These are phyloP conservation scores for Cryptosporidium viatorum DNA, from an alignment of 169 alveolate species.

Conservation along the genomic window DNA sequence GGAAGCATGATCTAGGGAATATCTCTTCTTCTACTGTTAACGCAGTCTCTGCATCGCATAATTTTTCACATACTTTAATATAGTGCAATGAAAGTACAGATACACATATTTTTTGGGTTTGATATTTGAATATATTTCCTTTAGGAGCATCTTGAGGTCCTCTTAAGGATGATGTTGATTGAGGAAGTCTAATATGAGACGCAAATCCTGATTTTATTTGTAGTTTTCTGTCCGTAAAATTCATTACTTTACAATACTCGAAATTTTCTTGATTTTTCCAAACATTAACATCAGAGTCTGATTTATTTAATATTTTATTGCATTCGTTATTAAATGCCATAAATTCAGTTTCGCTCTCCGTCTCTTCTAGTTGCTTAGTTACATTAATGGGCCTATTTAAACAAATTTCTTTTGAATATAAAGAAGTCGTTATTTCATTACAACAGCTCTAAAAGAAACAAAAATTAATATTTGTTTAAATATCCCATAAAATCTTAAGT, in stretches of 20 bases:
- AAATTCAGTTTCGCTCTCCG: neutral
- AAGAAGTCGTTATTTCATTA: neutral
- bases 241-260: conserved; percentile 6
- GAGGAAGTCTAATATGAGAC: conserved; percentile 57
- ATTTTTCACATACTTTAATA: conserved; percentile 52
- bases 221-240: conserved; percentile 17
- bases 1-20: conserved; percentile 66
- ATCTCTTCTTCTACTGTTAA: conserved; percentile 20
- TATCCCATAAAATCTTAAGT: neutral
- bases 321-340: neutral
- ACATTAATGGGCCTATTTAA: neutral
- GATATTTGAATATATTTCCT: neutral
- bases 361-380: neutral
- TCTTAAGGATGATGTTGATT: conserved; percentile 7
- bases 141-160: neutral
- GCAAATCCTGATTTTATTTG: conserved; percentile 60
- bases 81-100: conserved; percentile 49
- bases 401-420: neutral
- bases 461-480: neutral
- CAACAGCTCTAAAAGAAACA: neutral
- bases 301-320: neutral
- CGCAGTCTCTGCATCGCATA: conserved; percentile 11
- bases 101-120: conserved; percentile 32
- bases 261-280: conserved; percentile 23
- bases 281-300: neutral